A percentile compares a stretch with the other conserved stretches of the same genome.
These are phyloP conservation scores for Cryptosporidium sp. DNA, from an alignment of 169 alveolate species.

Conservation along the genomic window DNA sequence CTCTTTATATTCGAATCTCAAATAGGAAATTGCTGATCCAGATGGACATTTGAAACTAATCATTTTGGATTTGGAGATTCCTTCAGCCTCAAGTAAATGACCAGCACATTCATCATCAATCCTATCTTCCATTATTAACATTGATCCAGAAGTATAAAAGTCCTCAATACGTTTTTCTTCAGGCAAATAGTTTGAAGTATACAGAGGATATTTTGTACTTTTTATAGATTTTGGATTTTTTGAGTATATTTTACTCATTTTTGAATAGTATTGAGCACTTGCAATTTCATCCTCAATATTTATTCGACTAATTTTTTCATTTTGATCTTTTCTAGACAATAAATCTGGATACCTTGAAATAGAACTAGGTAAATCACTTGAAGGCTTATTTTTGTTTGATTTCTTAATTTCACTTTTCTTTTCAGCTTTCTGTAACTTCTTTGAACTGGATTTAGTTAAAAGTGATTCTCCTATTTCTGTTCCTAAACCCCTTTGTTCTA, in stretches of 20 bases:
- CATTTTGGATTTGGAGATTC: not conserved
- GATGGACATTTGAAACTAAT: conserved; percentile 63
- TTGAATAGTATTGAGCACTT: conserved; percentile 27
- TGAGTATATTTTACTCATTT: conserved; percentile 32
- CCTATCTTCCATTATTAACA: conserved; percentile 40
- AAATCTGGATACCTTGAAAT: conserved; percentile 28
- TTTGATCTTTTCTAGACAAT: not conserved
- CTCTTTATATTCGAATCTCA: conserved; percentile 44
- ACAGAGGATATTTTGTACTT: conserved; percentile 8
- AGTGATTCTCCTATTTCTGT: not conserved
- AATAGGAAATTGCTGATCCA: conserved; percentile 47
- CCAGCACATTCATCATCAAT: conserved; percentile 63
- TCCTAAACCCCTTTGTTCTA: not conserved
- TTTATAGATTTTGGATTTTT: conserved; percentile 11
- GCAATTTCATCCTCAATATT: conserved; percentile 47
- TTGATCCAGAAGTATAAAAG: conserved; percentile 43
- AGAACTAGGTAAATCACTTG: conserved; percentile 9
- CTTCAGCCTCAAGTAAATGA: conserved; percentile 31
- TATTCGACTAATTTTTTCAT: not conserved
- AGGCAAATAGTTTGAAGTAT: conserved; percentile 6
- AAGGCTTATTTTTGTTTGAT: not conserved
- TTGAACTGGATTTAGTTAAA: not conserved
- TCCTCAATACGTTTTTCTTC: conserved; percentile 10
- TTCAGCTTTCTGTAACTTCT: no score
- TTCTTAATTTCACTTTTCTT: not conserved